phyloP scores from a whole-genome alignment of 1,284 basidiomycete species.

The Golubevia pallescens region DNA sequence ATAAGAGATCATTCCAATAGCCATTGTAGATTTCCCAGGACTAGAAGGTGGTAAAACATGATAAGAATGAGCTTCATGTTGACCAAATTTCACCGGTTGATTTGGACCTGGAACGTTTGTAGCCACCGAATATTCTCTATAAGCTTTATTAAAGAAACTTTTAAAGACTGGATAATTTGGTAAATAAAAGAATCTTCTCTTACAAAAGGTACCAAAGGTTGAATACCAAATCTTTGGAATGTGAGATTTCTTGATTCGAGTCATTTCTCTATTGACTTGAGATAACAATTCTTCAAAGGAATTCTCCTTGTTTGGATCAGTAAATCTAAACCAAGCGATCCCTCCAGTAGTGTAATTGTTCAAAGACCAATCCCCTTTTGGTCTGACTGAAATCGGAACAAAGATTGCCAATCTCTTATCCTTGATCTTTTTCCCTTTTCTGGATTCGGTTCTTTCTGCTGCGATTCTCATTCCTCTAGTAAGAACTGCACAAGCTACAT shows the following conservation, averaged over 20 bases:
- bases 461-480: conserved; percentile 51
- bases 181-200: conserved; percentile 38
- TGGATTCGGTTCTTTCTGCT: conserved; percentile 31
- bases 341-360: conserved; percentile 56
- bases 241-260: conserved; percentile 48
- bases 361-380: conserved; percentile 54
- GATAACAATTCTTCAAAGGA: conserved; percentile 37
- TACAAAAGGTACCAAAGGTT: conserved; percentile 30
- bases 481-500: conserved; percentile 57
- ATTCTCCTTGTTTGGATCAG: conserved; percentile 26
- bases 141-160: conserved; percentile 52
- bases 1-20: conserved; percentile 62
- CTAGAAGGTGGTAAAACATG: conserved; percentile 58
- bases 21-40: conserved; percentile 58
- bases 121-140: conserved; percentile 53
- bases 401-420: conserved; percentile 61
- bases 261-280: conserved; percentile 58
- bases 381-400: conserved; percentile 55
- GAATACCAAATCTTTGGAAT: conserved; percentile 52
- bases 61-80: conserved; percentile 57
- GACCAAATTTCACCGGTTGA: conserved; percentile 53
- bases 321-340: conserved; percentile 56
- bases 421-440: conserved; percentile 22
- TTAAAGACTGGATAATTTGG: conserved; percentile 52
- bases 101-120: conserved; percentile 60